phyloP scores from a whole-genome alignment of 2,329 filamentous ascomycete species.

The Beauveria rudraprayagi region DNA sequence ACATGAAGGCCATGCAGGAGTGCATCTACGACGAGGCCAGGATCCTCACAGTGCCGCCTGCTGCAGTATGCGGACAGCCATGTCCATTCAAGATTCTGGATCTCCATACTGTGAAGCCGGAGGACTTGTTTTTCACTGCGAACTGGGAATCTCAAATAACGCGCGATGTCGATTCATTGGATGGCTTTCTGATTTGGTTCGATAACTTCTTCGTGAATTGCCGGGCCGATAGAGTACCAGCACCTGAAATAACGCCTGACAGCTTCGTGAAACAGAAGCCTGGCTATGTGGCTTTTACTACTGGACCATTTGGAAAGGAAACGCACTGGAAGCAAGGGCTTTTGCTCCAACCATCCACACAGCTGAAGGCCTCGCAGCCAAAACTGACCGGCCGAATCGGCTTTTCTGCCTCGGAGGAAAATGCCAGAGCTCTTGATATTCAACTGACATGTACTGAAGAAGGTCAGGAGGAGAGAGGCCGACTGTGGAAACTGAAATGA shows the following conservation, averaged over 20 bases:
- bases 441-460: slow-evolving; percentile 52
- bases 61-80: slow-evolving; percentile 50
- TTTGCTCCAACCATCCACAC: slow-evolving; percentile 56
- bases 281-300: slow-evolving; percentile 76
- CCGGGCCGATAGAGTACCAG: slow-evolving; percentile 40
- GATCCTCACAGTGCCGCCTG: slow-evolving; percentile 60
- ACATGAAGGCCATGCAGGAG: slow-evolving; percentile 84
- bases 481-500: slow-evolving; percentile 45
- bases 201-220: slow-evolving; percentile 81
- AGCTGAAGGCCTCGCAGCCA: slow-evolving; percentile 40
- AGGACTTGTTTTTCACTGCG: slow-evolving; percentile 69
- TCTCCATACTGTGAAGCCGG: slow-evolving; percentile 61
- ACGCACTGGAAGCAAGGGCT: slow-evolving; percentile 92
- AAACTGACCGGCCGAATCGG: slow-evolving; percentile 58
- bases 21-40: slow-evolving; percentile 77
- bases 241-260: slow-evolving; percentile 48
- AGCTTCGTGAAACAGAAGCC: slow-evolving; percentile 50
- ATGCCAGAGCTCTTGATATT: slow-evolving; percentile 61
- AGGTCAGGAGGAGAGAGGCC: slow-evolving; percentile 32
- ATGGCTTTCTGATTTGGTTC: slow-evolving; percentile 89
- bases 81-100: slow-evolving; percentile 67
- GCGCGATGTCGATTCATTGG: slow-evolving; percentile 58
- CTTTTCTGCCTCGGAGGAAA: slow-evolving; percentile 61
- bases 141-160: slow-evolving; percentile 56
- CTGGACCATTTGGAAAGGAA: slow-evolving; percentile 64